Evolutionary conservation across 2,329 filamentous ascomycete species (phyloP).

Genomic region (Trichoderma guizhouense): DNA sequence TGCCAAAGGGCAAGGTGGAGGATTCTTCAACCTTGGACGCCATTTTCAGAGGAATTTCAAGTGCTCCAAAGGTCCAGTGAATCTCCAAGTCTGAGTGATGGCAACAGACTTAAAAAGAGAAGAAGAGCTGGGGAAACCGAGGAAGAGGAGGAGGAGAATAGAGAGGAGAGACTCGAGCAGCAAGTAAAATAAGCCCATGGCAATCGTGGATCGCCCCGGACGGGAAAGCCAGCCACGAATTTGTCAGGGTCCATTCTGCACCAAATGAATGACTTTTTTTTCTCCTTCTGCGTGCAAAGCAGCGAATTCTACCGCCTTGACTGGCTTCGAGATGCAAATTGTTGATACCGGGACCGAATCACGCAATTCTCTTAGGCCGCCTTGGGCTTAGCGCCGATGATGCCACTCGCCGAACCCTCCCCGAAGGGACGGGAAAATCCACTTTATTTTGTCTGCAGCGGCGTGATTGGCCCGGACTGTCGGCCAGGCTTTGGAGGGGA

Average conservation of each 20-base stretch:
- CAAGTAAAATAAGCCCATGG: slow-evolving; percentile 13
- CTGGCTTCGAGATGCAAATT: slow-evolving; percentile 27
- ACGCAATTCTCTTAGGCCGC: slow-evolving; percentile 38
- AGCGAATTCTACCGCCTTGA: slow-evolving; percentile 17
- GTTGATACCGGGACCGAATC: slow-evolving; percentile 38
- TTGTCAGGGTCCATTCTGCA: slow-evolving; percentile 26
- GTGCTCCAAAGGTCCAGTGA: neutral
- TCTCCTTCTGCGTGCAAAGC: neutral
- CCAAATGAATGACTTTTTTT: slow-evolving; percentile 14
- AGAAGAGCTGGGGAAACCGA: neutral
- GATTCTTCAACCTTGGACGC: slow-evolving; percentile 30
- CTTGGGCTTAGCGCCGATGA: slow-evolving; percentile 31
- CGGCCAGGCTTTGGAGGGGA: slow-evolving; percentile 2
- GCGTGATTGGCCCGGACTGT: slow-evolving; percentile 17
- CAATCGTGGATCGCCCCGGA: slow-evolving; percentile 17
- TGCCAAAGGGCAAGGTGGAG: slow-evolving; percentile 56
- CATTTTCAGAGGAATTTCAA: slow-evolving; percentile 7
- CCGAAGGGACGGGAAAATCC: slow-evolving; percentile 19
- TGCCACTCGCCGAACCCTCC: slow-evolving; percentile 24
- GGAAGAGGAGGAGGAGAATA: slow-evolving; percentile 14
- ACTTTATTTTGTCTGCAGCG: slow-evolving; percentile 37
- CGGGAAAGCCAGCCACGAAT: slow-evolving; percentile 27
- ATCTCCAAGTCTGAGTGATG: neutral
- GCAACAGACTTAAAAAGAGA: neutral
- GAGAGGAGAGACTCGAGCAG: slow-evolving; percentile 13